Evolutionary conservation across 2,329 filamentous ascomycete genomes (phyloP), one percentile per base, ranked within the genome.

Genomic region (Pseudopyricularia javanii): DNA sequence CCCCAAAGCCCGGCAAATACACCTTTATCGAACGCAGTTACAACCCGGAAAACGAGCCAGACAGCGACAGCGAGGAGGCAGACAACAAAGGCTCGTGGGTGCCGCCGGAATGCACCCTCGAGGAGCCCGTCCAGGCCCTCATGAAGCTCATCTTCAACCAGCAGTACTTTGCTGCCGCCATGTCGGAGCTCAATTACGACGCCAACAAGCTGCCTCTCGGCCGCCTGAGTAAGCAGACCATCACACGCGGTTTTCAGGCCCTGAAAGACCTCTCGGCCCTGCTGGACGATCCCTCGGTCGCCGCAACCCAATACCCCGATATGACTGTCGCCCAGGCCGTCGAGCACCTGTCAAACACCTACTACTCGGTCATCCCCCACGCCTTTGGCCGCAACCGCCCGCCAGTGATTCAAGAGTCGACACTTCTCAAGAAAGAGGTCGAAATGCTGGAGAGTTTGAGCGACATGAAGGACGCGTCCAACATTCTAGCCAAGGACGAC

Each of bases 61-160:
- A 17, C 1, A 62, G 60, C 12, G 52, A 53, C 1, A 55, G 55
- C 12, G 60, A 60, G 2, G 63, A 59, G 17, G 65, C 59, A 24
- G 68, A 71, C 47, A 68, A 69, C 35, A 63, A 65, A 26, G 65
- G 63, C 2, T 64, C 62, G 22, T 54, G 57, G 7, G 62, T 70
- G 14, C 59, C 65, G 0, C 67, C 72, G 0, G 69, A 80, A 55
- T 85, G 79, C 63, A 80, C 74, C 3, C 73, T 91, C 2, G 67
- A 74, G 0, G 64, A 68, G 12, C 72, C 81, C 0, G 73, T 88
- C 3, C 82, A 89, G 62, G 69, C 80, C 8, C 70, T 95, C 20
- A 83, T 94, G 75, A 70, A 82, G 55, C 78, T 95, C 57, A 94
- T 95, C 55, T 95, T 95, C 74, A 91, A 94, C 64, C 75, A 80